Evolutionary conservation across 345 rosid species (phyloP), one percentile per base, ranked within the genome.

Genomic region (Citrus hindsii): DNA sequence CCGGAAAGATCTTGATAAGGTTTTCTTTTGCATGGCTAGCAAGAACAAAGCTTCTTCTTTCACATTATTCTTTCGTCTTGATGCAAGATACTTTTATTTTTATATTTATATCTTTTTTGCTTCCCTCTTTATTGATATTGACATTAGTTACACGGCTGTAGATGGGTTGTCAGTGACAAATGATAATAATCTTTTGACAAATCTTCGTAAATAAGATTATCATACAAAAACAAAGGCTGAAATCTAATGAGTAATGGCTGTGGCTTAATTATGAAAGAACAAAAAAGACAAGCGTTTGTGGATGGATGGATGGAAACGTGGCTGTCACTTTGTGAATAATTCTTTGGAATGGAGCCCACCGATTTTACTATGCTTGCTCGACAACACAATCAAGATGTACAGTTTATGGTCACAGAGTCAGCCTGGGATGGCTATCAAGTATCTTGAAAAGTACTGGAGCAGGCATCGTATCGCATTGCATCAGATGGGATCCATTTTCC

Each of bases 331-430:
- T 1, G 63, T 33, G 76, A 28, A 76, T 62, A 24, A 67, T 67
- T 68, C 46, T 22, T 13, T 14, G 48, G 64, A 56, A 81, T 67
- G 82, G 87, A 76, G 77, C 82, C 84, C 84, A 69, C 67, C 58
- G 12, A 37, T 35, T 67, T 60, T 8, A 16, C 42, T 30, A 64
- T 10, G 51, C 16, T 42, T 51, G 13, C 70, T 1, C 55, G 60
- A 27, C 46, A 81, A 69, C 65, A 68, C 28, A 42, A 42, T 42
- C 51, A 42, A 12, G 4, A 42, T 3, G 51, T 12, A 42, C 16
- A 40, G 40, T 60, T n/a, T 21, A 25, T 60, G 79, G 81, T 55
- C 81, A 77, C 51, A 13, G 5, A 1, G 18, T 46, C 51, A 46
- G 83, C 59, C 74, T 16, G 79, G 69, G 35, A 28, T 51, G 81